Conservation (phyloP, 805 yeast species). For the Yarrowia porcina region DNA sequence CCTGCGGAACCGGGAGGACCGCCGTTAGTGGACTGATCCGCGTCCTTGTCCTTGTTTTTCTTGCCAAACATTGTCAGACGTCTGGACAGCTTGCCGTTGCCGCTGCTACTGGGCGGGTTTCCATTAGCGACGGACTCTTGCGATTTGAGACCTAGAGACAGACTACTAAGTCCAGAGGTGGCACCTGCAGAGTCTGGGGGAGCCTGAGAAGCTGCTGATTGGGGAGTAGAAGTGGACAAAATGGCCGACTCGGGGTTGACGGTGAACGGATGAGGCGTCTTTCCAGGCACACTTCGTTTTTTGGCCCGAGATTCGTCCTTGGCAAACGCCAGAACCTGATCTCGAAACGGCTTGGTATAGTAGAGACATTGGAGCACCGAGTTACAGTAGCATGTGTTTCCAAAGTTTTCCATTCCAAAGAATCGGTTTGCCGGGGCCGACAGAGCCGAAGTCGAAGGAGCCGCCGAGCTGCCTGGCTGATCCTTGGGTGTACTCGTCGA, state of each 20-base stretch:
- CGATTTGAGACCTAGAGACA: constrained; percentile 7
- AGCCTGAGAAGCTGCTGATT: not conserved
- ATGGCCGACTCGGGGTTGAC: constrained; percentile 31
- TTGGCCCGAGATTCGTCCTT: constrained; percentile 31
- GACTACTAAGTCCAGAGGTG: not conserved
- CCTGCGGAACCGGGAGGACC: not conserved
- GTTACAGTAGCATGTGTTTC: constrained; percentile 87
- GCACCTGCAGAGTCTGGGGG: not conserved
- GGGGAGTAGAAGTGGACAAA: not conserved
- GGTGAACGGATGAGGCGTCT: constrained; percentile 38
- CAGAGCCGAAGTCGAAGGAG: not conserved
- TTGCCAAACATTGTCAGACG: constrained; percentile 27
- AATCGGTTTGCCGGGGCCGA: constrained; percentile 35
- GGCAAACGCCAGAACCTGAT: constrained; percentile 48
- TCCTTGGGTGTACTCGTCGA: not conserved
- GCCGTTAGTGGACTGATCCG: not conserved
- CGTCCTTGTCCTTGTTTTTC: constrained; percentile 28
- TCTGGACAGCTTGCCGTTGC: constrained; percentile 31
- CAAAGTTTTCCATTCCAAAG: constrained; percentile 46
- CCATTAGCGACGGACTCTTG: constrained; percentile 30
- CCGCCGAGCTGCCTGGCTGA: not conserved
- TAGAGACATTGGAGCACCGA: constrained; percentile 86
- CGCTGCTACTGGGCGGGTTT: constrained; percentile 26
- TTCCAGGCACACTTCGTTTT: constrained; percentile 42
- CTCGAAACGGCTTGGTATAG: constrained; percentile 67